These are phyloP conservation scores for Debaryomyces sp. DNA, from an alignment of 1,139 yeast species.

Conservation along the genomic window DNA sequence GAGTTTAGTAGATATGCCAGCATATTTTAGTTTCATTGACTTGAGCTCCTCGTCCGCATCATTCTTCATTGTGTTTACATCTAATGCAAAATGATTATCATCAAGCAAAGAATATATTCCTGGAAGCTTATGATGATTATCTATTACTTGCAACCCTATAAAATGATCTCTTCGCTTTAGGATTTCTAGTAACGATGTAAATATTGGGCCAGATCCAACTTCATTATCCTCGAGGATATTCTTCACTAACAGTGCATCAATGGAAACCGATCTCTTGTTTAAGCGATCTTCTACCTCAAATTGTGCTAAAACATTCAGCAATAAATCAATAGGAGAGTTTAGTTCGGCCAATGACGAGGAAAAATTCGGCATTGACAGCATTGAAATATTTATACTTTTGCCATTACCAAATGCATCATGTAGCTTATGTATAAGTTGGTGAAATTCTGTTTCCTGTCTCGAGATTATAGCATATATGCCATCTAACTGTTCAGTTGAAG, in stretches of 20 bases:
- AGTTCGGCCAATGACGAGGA: background rate
- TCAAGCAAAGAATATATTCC: background rate
- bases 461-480: background rate
- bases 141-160: background rate
- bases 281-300: background rate
- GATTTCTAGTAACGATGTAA: background rate
- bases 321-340: background rate
- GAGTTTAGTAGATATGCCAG: constrained; percentile 6
- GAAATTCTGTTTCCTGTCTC: background rate
- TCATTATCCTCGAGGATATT: background rate
- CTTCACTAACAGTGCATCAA: background rate
- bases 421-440: background rate
- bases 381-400: background rate
- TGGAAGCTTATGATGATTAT: background rate
- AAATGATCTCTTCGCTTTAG: background rate
- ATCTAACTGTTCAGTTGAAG: background rate
- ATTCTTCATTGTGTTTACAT: background rate
- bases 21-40: background rate
- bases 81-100: background rate
- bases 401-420: background rate
- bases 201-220: background rate
- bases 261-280: background rate
- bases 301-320: background rate
- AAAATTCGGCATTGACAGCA: background rate
- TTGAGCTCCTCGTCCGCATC: background rate